Evolutionary conservation across 768 basidiomycete species (phyloP).

Genomic region (Gyrodon lividus): DNA sequence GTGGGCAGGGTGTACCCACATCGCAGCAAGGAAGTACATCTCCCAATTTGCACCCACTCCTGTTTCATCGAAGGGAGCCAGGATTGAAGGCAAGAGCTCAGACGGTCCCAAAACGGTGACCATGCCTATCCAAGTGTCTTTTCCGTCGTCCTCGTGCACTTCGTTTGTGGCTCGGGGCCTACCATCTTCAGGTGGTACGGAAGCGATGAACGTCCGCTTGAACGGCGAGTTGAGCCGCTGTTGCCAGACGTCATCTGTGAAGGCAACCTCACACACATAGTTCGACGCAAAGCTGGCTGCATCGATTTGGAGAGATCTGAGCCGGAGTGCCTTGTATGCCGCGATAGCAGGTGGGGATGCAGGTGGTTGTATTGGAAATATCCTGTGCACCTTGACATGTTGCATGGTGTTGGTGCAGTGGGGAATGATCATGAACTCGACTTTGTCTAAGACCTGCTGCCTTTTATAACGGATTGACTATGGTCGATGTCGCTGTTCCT

Average conservation of each 20-base stretch:
- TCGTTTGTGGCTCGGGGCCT: no score
- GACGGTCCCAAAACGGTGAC: conserved; percentile 16
- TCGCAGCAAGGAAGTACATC: conserved; percentile 19
- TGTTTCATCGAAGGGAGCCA: conserved; percentile 13
- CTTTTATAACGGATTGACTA: no score
- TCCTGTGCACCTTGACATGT: conserved; percentile 2
- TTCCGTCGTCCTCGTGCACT: not conserved
- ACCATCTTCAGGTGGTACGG: not conserved
- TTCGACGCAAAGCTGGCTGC: conserved; percentile 21
- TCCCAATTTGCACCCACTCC: conserved; percentile 17
- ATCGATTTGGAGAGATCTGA: conserved; percentile 23
- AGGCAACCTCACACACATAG: conserved; percentile 21
- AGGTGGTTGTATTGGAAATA: conserved; percentile 16
- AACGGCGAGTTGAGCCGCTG: conserved; percentile 15
- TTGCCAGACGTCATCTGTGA: conserved; percentile 22
- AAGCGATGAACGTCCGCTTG: conserved; percentile 17
- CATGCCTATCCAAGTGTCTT: conserved; percentile 20
- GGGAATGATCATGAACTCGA: not conserved
- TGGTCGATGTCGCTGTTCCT: no score
- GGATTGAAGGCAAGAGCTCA: not conserved
- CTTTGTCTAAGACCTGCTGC: no score
- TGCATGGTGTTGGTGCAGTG: not conserved
- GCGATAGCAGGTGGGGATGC: conserved; percentile 24
- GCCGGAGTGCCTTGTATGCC: conserved; percentile 19
- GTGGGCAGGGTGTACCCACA: conserved; percentile 32